phyloP scores from a whole-genome alignment of 2,329 filamentous ascomycete genomes.

The Nectriaceae sp. region DNA sequence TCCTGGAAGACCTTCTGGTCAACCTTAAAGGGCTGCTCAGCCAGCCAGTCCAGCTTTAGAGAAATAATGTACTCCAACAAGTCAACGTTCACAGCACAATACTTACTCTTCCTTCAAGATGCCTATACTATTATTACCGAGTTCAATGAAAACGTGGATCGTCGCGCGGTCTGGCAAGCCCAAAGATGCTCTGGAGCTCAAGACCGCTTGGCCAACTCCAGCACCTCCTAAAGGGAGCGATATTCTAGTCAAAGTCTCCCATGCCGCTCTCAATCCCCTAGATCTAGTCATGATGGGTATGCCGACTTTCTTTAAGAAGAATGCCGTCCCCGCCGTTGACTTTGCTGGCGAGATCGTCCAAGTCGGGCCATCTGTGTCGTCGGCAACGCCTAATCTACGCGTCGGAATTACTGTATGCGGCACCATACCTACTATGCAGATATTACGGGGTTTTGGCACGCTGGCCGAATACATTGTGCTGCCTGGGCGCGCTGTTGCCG shows the following conservation, averaged over 20 bases:
- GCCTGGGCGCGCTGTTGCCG: slow-evolving; percentile 30
- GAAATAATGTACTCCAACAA: background rate
- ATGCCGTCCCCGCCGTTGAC: background rate
- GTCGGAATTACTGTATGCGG: slow-evolving; percentile 4
- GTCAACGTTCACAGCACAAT: background rate
- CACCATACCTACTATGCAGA: slow-evolving; percentile 1
- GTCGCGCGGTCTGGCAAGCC: background rate
- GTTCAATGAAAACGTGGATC: background rate
- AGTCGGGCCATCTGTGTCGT: background rate
- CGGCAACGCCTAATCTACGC: background rate
- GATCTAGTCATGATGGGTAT: slow-evolving; percentile 5
- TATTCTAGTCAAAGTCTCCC: slow-evolving; percentile 2
- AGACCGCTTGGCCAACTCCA: background rate
- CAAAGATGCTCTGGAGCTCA: slow-evolving; percentile 1
- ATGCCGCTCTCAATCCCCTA: slow-evolving; percentile 3
- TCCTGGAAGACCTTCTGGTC: too few species aligned
- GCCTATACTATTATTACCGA: background rate
- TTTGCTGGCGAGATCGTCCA: background rate
- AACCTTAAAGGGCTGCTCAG: background rate
- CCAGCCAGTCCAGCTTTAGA: background rate
- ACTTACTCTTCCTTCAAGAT: background rate
- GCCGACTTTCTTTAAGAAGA: background rate
- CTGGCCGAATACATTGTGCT: slow-evolving; percentile 39
- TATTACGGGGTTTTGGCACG: slow-evolving; percentile 29
- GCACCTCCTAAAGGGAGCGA: background rate